These are phyloP conservation scores for Coemansia umbellata DNA, from an alignment of 192 early-diverging fungal species.

Conservation along the genomic window DNA sequence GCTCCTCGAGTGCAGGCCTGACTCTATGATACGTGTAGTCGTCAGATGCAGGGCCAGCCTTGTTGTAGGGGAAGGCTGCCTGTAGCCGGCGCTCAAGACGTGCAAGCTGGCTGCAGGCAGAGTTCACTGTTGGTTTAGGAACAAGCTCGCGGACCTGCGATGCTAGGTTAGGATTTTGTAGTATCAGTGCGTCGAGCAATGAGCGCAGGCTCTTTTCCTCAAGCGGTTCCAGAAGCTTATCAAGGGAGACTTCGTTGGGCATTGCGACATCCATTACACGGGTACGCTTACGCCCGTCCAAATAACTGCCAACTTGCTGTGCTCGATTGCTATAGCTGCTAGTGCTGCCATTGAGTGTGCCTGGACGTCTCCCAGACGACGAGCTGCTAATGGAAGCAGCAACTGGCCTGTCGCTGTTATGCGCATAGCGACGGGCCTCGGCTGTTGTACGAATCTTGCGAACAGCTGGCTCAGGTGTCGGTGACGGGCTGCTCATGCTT, in stretches of 20 bases:
- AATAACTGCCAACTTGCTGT: neutral
- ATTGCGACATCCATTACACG: conserved; percentile 16
- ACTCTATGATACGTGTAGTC: conserved; percentile 91
- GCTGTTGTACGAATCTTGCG: conserved; percentile 21
- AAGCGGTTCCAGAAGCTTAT: conserved; percentile 57
- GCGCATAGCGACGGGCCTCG: conserved; percentile 8
- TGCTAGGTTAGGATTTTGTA: conserved; percentile 68
- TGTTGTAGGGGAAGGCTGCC: conserved; percentile 84
- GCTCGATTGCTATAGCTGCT: too few relatives aligned
- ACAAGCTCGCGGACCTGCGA: conserved; percentile 67
- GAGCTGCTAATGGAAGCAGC: conserved; percentile 11
- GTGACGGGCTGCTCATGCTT: conserved; percentile 44
- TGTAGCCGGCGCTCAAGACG: conserved; percentile 67
- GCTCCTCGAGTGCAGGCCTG: conserved; percentile 66
- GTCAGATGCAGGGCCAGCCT: conserved; percentile 69
- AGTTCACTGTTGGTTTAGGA: conserved; percentile 80
- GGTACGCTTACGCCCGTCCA: conserved; percentile 34
- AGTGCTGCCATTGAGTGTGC: too few relatives aligned
- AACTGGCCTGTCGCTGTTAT: conserved; percentile 11
- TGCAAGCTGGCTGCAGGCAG: conserved; percentile 62
- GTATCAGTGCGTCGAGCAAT: conserved; percentile 70
- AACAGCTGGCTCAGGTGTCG: conserved; percentile 31
- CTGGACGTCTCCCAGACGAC: conserved; percentile 7
- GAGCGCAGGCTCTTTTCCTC: conserved; percentile 69
- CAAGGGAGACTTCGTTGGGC: conserved; percentile 38